Evolutionary conservation across 2,329 filamentous ascomycete genomes (phyloP).

Genomic region (Aureobasidium pullulans): DNA sequence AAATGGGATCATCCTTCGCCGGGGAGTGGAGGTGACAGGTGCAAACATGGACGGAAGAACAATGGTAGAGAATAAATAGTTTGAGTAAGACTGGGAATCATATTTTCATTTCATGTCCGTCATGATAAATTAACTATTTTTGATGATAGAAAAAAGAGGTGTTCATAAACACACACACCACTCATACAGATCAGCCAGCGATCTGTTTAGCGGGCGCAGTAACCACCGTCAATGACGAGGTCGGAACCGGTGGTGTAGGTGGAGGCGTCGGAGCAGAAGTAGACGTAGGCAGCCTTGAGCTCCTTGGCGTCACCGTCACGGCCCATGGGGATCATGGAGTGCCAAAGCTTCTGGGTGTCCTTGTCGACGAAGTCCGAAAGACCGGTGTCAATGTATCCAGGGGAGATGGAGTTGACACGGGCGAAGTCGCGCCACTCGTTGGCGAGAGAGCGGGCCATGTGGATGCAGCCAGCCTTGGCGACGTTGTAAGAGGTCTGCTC

Average conservation of each 20-base stretch:
- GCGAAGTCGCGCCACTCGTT: conserved; percentile 66
- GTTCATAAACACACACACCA: background rate
- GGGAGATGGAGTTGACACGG: conserved; percentile 60
- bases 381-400: conserved; percentile 62
- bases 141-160: background rate
- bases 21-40: too few species aligned
- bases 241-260: conserved; percentile 47
- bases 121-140: conserved; percentile 9
- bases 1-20: too few species aligned
- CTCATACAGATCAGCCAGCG: conserved; percentile 9
- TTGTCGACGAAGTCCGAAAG: conserved; percentile 58
- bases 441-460: conserved; percentile 55
- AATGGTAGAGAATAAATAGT: background rate
- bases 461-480: conserved; percentile 60
- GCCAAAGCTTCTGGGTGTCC: conserved; percentile 51
- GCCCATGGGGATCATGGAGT: conserved; percentile 53
- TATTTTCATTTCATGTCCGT: conserved; percentile 12
- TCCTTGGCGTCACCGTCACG: conserved; percentile 58
- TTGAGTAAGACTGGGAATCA: background rate
- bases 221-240: conserved; percentile 44
- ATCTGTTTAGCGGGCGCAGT: conserved; percentile 24
- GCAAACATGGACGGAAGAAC: too few species aligned
- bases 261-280: conserved; percentile 45
- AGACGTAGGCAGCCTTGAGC: conserved; percentile 53
- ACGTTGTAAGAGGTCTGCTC: conserved; percentile 59